Base-by-base conservation (phyloP, 2,329 filamentous ascomycete species). In the Aspergillus ruber region DNA sequence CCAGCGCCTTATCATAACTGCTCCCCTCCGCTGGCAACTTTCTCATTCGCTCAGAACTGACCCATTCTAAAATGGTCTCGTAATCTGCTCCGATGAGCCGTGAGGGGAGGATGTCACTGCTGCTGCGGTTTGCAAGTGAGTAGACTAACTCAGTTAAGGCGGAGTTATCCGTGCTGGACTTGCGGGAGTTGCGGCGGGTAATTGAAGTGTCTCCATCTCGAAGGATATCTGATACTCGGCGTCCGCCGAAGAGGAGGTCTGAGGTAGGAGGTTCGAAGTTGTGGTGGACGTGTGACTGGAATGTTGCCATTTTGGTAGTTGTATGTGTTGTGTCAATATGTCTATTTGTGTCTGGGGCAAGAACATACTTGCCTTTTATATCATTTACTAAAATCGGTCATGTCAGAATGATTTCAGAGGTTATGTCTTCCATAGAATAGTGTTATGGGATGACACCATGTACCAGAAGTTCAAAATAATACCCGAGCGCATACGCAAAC, bases 1-100 rank as follows among this genome's bases (percentile, higher is more conserved):
- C 56, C 9, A 72, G 55, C 2, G 69, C 69, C 46, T 68, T 70
- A 49, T 72, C 69, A 44, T 70, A 70, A 47, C 57, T 63, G 53
- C 69, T 70, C 29, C 69, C 69, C 48, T 71, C 67, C 0, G 67
- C 59, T 0, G 69, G 69, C 15, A 71, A 52, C 38, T 65, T 57
- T 45, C 58, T 65, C 64, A 71, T 64, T 13, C 69, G 66, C 53
- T 71, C 58, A 8, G 56, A 45, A 10, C 65, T 56, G 38, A 72
- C 70, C 67, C 67, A 72, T 6, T 69, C 66, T 2, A 57, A 38
- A 0, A 57, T 41, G 0, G 43, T 46, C 10, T 48, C 46, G 21
- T 57, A 43, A 17, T 46, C 45, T 13, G 44, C 49, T 6, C 44
- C 47, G 12, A 53, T 43, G 13, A 54, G 38, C 23, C 49, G 38